These are phyloP conservation scores for Plasmopara muralis DNA, from an alignment of 352 stramenopile genomes.

Conservation along the genomic window DNA sequence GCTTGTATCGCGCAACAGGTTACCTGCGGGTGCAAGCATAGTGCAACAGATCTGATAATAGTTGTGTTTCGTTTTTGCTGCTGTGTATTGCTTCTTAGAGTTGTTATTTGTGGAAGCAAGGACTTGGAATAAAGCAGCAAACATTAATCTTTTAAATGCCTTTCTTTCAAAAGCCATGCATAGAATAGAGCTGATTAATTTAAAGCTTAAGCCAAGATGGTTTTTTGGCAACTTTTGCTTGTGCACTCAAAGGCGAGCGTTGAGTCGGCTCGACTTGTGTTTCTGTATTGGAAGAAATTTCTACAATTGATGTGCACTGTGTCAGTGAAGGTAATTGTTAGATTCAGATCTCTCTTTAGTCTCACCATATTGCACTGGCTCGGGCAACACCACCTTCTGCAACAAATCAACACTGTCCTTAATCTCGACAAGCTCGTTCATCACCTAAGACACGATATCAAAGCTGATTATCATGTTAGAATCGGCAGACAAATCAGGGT, in stretches of 20 bases:
- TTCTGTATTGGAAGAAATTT: constrained; percentile 17
- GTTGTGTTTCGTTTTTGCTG: constrained; percentile 2
- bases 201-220: constrained; percentile 67
- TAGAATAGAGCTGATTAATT: background rate
- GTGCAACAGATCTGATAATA: constrained; percentile 5
- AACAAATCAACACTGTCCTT: constrained; percentile 29
- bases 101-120: background rate
- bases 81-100: constrained; percentile 13
- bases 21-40: constrained; percentile 5
- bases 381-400: constrained; percentile 35
- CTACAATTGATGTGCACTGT: constrained; percentile 8
- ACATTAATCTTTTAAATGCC: constrained; percentile 8
- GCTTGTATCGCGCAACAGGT: background rate
- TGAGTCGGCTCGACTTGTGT: constrained; percentile 27
- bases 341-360: background rate
- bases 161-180: background rate
- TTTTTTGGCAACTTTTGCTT: constrained; percentile 48
- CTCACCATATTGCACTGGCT: constrained; percentile 40
- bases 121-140: constrained; percentile 15
- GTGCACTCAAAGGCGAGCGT: constrained; percentile 14
- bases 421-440: constrained; percentile 28
- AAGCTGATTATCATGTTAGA: constrained; percentile 5
- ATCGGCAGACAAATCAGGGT: background rate
- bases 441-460: constrained; percentile 18
- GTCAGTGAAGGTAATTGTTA: constrained; percentile 3